Evolutionary conservation across 2,329 filamentous ascomycete species (phyloP).

Genomic region (Diaporthe sp.): DNA sequence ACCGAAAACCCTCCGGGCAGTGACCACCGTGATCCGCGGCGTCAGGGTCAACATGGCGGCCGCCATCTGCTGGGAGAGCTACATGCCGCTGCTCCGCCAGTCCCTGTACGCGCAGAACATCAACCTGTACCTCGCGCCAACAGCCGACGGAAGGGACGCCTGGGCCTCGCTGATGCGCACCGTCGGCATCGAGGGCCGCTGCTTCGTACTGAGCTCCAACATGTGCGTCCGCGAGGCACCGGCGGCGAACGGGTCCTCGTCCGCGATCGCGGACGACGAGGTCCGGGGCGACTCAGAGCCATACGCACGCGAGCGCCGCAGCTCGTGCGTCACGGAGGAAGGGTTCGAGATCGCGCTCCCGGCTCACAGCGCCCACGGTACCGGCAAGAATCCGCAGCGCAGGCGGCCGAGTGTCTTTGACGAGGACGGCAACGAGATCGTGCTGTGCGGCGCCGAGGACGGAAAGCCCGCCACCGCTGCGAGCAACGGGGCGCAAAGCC

Average conservation of each 20-base stretch:
- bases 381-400: conserved; percentile 24
- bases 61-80: conserved; percentile 97
- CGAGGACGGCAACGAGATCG: conserved; percentile 60
- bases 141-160: conserved; percentile 85
- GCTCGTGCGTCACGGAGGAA: conserved; percentile 60
- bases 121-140: conserved; percentile 91
- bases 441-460: conserved; percentile 48
- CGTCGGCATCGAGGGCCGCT: conserved; percentile 83
- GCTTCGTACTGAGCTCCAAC: conserved; percentile 88
- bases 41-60: conserved; percentile 84
- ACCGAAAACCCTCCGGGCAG: conserved; percentile 81
- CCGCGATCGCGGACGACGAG: conserved; percentile 9
- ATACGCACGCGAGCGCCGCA: conserved; percentile 50
- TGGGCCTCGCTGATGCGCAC: conserved; percentile 90
- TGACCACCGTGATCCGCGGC: conserved; percentile 84
- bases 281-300: conserved; percentile 60
- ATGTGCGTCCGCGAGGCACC: conserved; percentile 75
- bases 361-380: conserved; percentile 40
- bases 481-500: conserved; percentile 5
- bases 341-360: conserved; percentile 63
- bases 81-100: conserved; percentile 91
- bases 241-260: neutral
- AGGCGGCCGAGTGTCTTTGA: conserved; percentile 44
- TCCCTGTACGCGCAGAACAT: conserved; percentile 90
- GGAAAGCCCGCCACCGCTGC: conserved; percentile 16